Conservation (phyloP, 1,139 yeast genomes). For the Geotrichum candidum region DNA sequence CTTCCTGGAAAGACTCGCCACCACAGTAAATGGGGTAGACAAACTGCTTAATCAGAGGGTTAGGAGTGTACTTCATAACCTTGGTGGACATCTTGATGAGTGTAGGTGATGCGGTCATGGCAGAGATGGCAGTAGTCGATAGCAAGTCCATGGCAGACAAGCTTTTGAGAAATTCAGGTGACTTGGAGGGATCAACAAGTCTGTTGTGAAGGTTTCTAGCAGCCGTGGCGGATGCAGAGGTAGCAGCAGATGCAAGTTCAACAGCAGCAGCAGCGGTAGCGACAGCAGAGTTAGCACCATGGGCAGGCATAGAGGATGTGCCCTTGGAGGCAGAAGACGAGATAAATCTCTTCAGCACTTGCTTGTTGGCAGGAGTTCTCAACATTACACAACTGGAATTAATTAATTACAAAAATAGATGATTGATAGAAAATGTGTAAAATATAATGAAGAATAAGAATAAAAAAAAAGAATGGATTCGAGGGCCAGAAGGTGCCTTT, state of each 20-base stretch:
- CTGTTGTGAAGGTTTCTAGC: conserved; percentile 3
- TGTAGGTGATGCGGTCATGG: conserved; percentile 33
- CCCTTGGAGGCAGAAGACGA: background rate
- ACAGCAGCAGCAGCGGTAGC: conserved; percentile 5
- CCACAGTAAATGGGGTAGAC: conserved; percentile 87
- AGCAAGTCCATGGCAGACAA: conserved; percentile 24
- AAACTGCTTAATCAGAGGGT: conserved; percentile 59
- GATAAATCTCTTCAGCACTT: background rate
- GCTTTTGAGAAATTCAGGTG: conserved; percentile 24
- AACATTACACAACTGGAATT: background rate
- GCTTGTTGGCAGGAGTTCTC: background rate
- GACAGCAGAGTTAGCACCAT: background rate
- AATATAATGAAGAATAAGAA: background rate
- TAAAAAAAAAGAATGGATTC: background rate
- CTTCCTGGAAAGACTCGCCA: conserved; percentile 72
- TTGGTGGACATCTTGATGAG: conserved; percentile 33
- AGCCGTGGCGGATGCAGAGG: background rate
- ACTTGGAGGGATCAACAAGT: conserved; percentile 15
- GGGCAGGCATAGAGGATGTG: background rate
- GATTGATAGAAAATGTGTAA: background rate
- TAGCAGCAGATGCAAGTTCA: conserved; percentile 1
- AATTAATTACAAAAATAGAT: background rate
- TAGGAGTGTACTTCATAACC: conserved; percentile 48
- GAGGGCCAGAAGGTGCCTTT: background rate
- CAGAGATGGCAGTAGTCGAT: conserved; percentile 22